Conservation (phyloP, 768 basidiomycete species). For the Sarcodon aspratus region DNA sequence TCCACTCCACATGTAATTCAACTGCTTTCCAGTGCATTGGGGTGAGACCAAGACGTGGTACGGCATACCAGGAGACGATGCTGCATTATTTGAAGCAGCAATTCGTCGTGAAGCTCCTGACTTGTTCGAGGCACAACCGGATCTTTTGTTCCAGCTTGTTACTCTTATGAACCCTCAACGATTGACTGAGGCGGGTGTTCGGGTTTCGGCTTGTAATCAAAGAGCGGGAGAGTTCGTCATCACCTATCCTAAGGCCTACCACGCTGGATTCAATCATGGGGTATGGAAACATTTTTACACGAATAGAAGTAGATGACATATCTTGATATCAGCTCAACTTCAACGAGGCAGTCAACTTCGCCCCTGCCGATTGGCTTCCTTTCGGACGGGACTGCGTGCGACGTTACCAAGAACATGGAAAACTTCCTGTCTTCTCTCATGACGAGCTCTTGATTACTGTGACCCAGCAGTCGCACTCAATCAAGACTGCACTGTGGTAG, state of each 20-base stretch:
- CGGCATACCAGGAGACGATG: conserved; percentile 91
- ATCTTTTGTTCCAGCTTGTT: conserved; percentile 93
- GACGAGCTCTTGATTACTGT: conserved; percentile 97
- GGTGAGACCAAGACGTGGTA: conserved; percentile 99
- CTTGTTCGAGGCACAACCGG: conserved; percentile 94
- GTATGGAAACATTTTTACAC: conserved; percentile 26
- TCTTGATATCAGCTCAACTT: conserved; percentile 67
- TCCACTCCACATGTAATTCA: neutral
- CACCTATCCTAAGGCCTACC: conserved; percentile 96
- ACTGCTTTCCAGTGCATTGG: conserved; percentile 71
- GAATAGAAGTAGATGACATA: neutral
- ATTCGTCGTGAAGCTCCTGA: conserved; percentile 95
- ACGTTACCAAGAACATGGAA: conserved; percentile 82
- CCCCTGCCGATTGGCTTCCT: conserved; percentile 89
- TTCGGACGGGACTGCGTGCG: conserved; percentile 81
- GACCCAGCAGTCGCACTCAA: conserved; percentile 86
- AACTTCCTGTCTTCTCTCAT: conserved; percentile 95
- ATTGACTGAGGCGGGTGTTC: conserved; percentile 78
- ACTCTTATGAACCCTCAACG: conserved; percentile 95
- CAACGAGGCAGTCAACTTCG: conserved; percentile 99
- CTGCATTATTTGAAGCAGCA: conserved; percentile 92
- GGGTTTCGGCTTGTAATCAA: conserved; percentile 91
- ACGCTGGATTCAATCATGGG: conserved; percentile 97
- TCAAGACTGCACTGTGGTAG: conserved; percentile 89
- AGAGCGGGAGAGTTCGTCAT: conserved; percentile 96